These are phyloP conservation scores for Crataegus laevigata DNA, from an alignment of 306 rosid genomes.

Conservation along the genomic window DNA sequence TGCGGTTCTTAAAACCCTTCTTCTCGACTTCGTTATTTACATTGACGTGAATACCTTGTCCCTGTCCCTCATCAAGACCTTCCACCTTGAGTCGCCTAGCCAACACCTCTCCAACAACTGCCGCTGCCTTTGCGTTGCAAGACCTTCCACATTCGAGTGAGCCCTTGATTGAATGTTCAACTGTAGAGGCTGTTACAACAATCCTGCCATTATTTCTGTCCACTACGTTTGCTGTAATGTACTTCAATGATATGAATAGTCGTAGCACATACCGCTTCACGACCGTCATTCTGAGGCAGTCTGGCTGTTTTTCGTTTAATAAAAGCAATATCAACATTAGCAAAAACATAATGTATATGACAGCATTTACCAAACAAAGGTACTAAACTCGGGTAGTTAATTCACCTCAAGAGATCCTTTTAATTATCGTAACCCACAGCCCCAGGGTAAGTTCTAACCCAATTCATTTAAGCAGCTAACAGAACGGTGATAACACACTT, in stretches of 20 bases:
- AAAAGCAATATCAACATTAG: not conserved
- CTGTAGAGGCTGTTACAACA: constrained; percentile 66
- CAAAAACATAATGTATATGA: not conserved
- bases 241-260: constrained; percentile 77
- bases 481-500: not conserved
- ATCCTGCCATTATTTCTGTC: constrained; percentile 79
- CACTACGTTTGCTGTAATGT: constrained; percentile 77
- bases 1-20: constrained; percentile 75
- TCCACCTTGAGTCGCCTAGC: constrained; percentile 84
- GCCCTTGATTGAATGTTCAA: constrained; percentile 63
- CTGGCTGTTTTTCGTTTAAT: constrained; percentile 4
- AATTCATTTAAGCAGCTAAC: not conserved
- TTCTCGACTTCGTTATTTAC: constrained; percentile 66
- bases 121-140: constrained; percentile 86
- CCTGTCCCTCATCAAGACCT: constrained; percentile 69
- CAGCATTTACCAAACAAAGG: not conserved
- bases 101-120: constrained; percentile 80
- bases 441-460: not conserved
- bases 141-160: constrained; percentile 81
- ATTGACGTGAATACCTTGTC: constrained; percentile 73
- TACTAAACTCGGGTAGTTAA: not conserved
- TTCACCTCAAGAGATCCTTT: not conserved
- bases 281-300: constrained; percentile 46
- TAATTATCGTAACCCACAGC: not conserved
- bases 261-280: constrained; percentile 73